phyloP scores from a whole-genome alignment of 2,329 filamentous ascomycete genomes.

The Phialophora expanda region DNA sequence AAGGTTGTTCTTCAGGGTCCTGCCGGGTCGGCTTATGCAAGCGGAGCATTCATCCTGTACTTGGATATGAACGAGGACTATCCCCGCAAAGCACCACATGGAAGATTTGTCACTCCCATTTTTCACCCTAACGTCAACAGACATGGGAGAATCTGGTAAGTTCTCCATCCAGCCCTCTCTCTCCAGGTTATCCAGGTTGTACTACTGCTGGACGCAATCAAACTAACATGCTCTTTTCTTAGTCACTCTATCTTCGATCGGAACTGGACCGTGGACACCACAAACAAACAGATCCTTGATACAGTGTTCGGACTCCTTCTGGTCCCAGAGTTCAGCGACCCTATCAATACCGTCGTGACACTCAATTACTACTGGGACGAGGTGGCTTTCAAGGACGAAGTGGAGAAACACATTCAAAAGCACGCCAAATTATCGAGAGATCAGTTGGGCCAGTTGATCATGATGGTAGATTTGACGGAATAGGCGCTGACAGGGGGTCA shows the following conservation, averaged over 20 bases:
- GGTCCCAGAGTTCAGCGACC: constrained; percentile 43
- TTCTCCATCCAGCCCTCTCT: neutral
- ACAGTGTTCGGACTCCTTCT: constrained; percentile 46
- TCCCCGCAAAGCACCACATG: constrained; percentile 45
- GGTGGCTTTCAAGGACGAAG: constrained; percentile 35
- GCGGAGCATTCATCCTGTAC: constrained; percentile 46
- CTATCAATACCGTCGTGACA: constrained; percentile 38
- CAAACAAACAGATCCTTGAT: constrained; percentile 44
- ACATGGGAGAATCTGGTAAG: constrained; percentile 47
- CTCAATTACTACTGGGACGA: constrained; percentile 39
- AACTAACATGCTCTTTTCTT: neutral
- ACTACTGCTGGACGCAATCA: too few relatives aligned
- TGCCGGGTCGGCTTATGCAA: constrained; percentile 42
- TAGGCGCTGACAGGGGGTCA: neutral
- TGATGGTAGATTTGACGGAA: neutral
- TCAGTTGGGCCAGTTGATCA: constrained; percentile 9
- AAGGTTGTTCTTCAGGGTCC: constrained; percentile 49
- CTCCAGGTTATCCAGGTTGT: constrained; percentile 4
- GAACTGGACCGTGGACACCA: constrained; percentile 47
- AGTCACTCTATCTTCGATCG: constrained; percentile 36
- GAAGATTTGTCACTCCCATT: constrained; percentile 47
- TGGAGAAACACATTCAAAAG: constrained; percentile 33
- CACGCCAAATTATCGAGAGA: constrained; percentile 31
- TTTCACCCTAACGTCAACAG: constrained; percentile 49
- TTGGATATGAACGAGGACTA: constrained; percentile 47